Evolutionary conservation across 257 asterid species (phyloP).

Genomic region (Scutellaria galericulata): DNA sequence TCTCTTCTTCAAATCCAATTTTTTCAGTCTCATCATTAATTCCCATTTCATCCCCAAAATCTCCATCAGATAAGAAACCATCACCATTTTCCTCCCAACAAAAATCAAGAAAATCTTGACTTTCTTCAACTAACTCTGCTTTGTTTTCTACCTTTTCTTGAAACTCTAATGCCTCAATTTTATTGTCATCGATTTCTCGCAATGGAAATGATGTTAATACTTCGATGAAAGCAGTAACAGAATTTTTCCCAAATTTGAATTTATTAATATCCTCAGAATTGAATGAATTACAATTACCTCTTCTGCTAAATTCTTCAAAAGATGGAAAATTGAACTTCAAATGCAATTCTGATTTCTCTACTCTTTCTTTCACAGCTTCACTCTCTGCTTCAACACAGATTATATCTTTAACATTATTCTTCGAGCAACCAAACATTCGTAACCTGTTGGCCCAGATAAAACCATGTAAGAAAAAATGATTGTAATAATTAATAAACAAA

Average conservation of each 20-base stretch:
- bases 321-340: conserved; percentile 62
- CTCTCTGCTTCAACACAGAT: conserved; percentile 27
- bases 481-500: background rate
- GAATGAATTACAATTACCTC: conserved; percentile 29
- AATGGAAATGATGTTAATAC: conserved; percentile 32
- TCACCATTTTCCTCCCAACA: conserved; percentile 36
- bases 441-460: conserved; percentile 39
- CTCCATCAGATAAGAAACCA: conserved; percentile 58
- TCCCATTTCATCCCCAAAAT: conserved; percentile 44
- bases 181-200: conserved; percentile 13
- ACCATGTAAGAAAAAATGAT: background rate
- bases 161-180: conserved; percentile 24
- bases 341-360: conserved; percentile 41
- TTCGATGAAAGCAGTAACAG: conserved; percentile 26
- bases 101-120: conserved; percentile 34
- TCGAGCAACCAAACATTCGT: conserved; percentile 23
- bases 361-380: conserved; percentile 17
- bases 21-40: conserved; percentile 26
- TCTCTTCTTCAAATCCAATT: background rate
- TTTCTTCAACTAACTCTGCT: background rate
- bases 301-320: conserved; percentile 52
- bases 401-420: conserved; percentile 16
- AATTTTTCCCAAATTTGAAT: conserved; percentile 30
- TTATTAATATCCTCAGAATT: conserved; percentile 29
- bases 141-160: conserved; percentile 9